These are phyloP conservation scores for Nyssa sinensis DNA, from an alignment of 148 eudicot genomes.

Conservation along the genomic window DNA sequence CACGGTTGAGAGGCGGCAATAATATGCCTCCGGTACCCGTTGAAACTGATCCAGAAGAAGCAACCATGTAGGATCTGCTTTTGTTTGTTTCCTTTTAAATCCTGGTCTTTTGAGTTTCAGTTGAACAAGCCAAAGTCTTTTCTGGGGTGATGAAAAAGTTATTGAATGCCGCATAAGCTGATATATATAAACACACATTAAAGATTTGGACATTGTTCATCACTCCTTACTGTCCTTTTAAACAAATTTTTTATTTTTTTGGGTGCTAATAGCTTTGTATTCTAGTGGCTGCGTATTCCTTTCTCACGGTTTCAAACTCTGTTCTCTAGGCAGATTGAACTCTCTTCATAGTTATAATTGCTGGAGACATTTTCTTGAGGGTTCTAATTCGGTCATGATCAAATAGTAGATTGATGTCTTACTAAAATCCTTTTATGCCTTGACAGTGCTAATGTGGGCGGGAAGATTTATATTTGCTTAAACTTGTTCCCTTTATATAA, in stretches of 20 bases:
- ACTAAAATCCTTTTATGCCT: not conserved
- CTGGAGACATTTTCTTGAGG: not conserved
- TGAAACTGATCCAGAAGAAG: slow-evolving; percentile 65
- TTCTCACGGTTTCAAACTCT: no score
- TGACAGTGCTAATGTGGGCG: no score
- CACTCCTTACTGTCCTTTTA: no score
- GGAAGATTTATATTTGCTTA: no score
- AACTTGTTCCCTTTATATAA: no score
- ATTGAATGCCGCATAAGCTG: not conserved
- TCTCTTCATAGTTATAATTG: not conserved
- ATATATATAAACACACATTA: no score
- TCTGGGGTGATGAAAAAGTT: not conserved
- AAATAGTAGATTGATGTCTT: not conserved
- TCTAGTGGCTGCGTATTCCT: no score
- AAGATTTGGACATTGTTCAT: no score
- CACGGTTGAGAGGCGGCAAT: slow-evolving; percentile 73
- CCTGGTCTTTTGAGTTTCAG: not conserved
- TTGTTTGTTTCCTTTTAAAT: not conserved
- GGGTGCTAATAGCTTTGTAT: no score
- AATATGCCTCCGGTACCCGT: slow-evolving; percentile 51
- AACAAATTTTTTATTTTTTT: no score
- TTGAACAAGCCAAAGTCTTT: not conserved
- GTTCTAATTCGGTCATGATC: not conserved
- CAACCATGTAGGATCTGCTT: slow-evolving; percentile 39
- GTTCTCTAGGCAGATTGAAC: not conserved